Percentiles rank a stretch among this genome's conserved stretches.
These are phyloP conservation scores for Viola odorata DNA, from an alignment of 345 rosid genomes.

Conservation along the genomic window DNA sequence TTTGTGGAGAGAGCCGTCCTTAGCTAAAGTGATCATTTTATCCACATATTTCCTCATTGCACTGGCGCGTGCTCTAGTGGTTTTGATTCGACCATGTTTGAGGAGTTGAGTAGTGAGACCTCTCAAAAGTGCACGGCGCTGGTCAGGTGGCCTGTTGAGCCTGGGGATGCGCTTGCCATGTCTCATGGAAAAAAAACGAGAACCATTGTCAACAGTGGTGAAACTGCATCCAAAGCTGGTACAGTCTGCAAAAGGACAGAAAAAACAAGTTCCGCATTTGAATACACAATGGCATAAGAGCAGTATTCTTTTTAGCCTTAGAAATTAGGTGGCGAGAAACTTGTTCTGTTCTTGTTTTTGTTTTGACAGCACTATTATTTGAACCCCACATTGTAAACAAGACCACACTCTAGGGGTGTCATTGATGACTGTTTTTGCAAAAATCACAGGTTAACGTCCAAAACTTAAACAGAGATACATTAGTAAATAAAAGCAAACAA, in stretches of 20 bases:
- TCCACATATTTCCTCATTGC: constrained; percentile 83
- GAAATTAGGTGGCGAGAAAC: background rate
- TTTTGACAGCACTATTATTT: too few relatives aligned
- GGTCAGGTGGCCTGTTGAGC: constrained; percentile 92
- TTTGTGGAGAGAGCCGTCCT: constrained; percentile 84
- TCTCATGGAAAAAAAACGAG: constrained; percentile 73
- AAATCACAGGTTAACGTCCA: too few relatives aligned
- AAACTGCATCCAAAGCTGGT: constrained; percentile 42
- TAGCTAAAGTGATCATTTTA: constrained; percentile 87
- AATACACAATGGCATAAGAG: too few relatives aligned
- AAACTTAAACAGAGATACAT: too few relatives aligned
- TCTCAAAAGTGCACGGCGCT: constrained; percentile 70
- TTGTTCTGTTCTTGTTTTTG: too few relatives aligned
- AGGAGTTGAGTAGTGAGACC: constrained; percentile 94
- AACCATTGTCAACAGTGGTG: constrained; percentile 41
- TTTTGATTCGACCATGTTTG: constrained; percentile 81
- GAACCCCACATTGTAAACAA: too few relatives aligned
- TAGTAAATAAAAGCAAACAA: too few relatives aligned
- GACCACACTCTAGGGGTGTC: constrained; percentile 76
- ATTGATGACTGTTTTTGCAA: too few relatives aligned
- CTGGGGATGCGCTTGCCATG: constrained; percentile 86
- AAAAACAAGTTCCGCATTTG: background rate
- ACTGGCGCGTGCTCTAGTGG: constrained; percentile 85
- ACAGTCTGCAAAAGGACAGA: constrained; percentile 30
- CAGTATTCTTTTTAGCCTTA: too few relatives aligned